Evolutionary conservation across 2,329 filamentous ascomycete genomes (phyloP).

Genomic region (Dryadomyces sulphureus): DNA sequence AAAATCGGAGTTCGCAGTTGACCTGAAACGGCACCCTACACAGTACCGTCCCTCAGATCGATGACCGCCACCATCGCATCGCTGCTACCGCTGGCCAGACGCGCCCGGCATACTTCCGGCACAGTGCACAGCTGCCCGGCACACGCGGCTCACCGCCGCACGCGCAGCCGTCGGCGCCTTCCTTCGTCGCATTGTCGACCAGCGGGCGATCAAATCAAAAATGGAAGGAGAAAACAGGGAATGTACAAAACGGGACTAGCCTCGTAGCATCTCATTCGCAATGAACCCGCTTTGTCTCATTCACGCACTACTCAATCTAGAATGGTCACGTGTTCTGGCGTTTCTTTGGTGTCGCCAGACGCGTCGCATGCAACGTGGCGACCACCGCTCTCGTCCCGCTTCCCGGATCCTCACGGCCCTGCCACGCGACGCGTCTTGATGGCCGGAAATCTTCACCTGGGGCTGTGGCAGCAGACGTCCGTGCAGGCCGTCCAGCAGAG

Average conservation of each 20-base stretch:
- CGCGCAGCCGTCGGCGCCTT: neutral
- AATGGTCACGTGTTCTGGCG: conserved; percentile 6
- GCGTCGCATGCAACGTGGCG: too few relatives aligned
- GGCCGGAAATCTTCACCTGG: conserved; percentile 5
- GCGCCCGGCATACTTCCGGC: too few relatives aligned
- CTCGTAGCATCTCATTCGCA: neutral
- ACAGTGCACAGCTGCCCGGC: too few relatives aligned
- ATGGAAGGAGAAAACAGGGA: neutral
- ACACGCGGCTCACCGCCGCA: too few relatives aligned
- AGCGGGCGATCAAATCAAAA: neutral
- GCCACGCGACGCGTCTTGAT: neutral
- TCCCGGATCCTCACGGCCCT: too few relatives aligned
- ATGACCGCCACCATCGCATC: too few relatives aligned
- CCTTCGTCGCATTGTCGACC: neutral
- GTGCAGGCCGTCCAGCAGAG: conserved; percentile 7
- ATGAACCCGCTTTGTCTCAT: neutral
- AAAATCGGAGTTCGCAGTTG: too few relatives aligned
- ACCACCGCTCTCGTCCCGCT: too few relatives aligned
- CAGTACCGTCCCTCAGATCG: too few relatives aligned
- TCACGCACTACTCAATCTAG: neutral
- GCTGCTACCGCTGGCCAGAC: too few relatives aligned
- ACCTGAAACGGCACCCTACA: too few relatives aligned
- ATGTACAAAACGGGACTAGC: neutral
- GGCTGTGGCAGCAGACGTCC: conserved; percentile 10
- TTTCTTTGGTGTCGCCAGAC: conserved; percentile 3